These are phyloP conservation scores for Hypoxylon sp. DNA, from an alignment of 2,329 filamentous ascomycete genomes.

Conservation along the genomic window DNA sequence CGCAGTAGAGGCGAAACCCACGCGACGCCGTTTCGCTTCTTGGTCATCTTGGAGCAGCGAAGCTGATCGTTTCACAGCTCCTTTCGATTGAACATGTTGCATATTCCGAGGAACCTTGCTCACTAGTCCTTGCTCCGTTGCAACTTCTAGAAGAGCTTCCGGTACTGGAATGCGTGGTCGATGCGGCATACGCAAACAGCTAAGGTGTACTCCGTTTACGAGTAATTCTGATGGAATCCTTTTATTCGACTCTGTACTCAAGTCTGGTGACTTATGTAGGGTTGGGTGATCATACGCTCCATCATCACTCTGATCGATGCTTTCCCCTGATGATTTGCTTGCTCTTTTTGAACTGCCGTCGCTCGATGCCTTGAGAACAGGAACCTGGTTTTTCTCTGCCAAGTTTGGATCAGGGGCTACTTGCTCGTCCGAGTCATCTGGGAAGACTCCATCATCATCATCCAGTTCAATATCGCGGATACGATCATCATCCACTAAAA, in stretches of 20 bases:
- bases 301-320: not conserved
- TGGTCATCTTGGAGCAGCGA: constrained; percentile 31
- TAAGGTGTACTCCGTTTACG: constrained; percentile 57
- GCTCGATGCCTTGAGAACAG: constrained; percentile 9
- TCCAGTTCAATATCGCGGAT: constrained; percentile 62
- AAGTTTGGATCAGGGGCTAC: constrained; percentile 27
- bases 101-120: constrained; percentile 50
- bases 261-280: not conserved
- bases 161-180: constrained; percentile 56
- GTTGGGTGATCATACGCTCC: not conserved
- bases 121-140: constrained; percentile 56
- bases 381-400: constrained; percentile 13
- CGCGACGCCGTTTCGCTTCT: constrained; percentile 48
- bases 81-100: constrained; percentile 17
- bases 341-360: constrained; percentile 4
- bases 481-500: constrained; percentile 74
- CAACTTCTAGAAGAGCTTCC: constrained; percentile 56
- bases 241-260: constrained; percentile 14
- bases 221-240: constrained; percentile 38
- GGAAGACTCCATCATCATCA: constrained; percentile 63
- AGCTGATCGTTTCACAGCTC: constrained; percentile 44
- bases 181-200: constrained; percentile 56
- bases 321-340: constrained; percentile 3
- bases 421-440: constrained; percentile 68
- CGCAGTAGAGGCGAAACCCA: constrained; percentile 42